A percentile compares a stretch with the other conserved stretches of the same genome.
Conservation (phyloP, 2,329 filamentous ascomycete species). For the Fusarium sp. region DNA sequence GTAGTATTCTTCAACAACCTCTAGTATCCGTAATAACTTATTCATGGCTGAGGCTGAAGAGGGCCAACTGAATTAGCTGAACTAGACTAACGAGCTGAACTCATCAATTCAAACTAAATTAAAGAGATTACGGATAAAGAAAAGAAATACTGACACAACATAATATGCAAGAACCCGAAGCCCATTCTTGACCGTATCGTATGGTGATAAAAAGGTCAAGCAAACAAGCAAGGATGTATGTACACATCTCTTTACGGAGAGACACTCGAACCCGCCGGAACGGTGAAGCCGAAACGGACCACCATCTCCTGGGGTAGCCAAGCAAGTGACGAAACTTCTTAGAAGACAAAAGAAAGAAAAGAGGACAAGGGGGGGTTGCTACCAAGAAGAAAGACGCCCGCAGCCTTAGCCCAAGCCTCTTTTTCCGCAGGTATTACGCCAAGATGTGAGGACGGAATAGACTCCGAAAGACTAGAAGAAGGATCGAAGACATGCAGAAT, state of each 20-base stretch:
- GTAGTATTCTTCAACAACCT: slow-evolving; percentile 6
- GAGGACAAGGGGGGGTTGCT: neutral
- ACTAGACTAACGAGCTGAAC: neutral
- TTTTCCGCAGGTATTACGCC: neutral
- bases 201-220: neutral
- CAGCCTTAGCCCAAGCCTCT: slow-evolving; percentile 26
- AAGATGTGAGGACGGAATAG: slow-evolving; percentile 28
- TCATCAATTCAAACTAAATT: neutral
- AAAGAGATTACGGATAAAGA: neutral
- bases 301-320: slow-evolving; percentile 2
- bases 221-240: neutral
- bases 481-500: slow-evolving; percentile 8
- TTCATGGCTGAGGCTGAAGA: neutral
- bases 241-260: neutral
- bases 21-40: neutral
- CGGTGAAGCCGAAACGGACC: slow-evolving; percentile 38
- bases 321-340: slow-evolving; percentile 1
- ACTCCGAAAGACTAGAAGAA: slow-evolving; percentile 21
- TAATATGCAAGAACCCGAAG: slow-evolving; percentile 20
- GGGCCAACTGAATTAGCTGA: neutral
- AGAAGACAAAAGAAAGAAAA: neutral
- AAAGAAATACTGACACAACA: neutral
- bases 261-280: slow-evolving; percentile 17
- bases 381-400: slow-evolving; percentile 8
- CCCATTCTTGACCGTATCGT: slow-evolving; percentile 9